Base-by-base conservation (phyloP, 2,329 filamentous ascomycete genomes). In the Fusarium sp. region DNA sequence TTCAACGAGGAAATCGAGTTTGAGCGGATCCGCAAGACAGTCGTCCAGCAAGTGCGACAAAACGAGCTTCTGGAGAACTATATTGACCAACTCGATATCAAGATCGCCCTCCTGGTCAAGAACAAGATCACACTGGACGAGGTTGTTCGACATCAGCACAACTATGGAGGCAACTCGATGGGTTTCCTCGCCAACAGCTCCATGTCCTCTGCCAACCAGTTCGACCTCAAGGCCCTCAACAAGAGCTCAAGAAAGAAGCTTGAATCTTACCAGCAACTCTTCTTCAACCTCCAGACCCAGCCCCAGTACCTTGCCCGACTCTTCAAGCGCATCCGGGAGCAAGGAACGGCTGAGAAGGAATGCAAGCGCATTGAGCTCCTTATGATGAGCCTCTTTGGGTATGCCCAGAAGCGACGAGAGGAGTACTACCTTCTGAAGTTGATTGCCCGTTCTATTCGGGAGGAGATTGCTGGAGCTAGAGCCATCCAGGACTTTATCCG, bases 121-220 rank as follows among this genome's bases (percentile, higher is more conserved):
- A 99, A 99, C 89, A 99, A 99, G 84, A 99, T 99, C 80, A 98
- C 97, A 0, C 88, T 99, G 5, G 97, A 99, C 80, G 97, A 99
- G 84, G 97, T 99, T 32, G 94, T 99, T 65, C 95, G 95, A 78
- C 97, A 98, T 81, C 97, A 99, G 81, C 96, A 93, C 85, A 97
- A 98, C 82, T 98, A 97, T 79, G 97, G 97, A 66, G 95, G 96
- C 3, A 93, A 97, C 79, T 92, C 95, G 25, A 93, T 95, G 73
- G 94, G 91, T 69, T 89, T 98, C 34, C 87, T 99, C 58, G 94
- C 94, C 67, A 98, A 97, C 84, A 93, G 91, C n/a, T 92, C 95
- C 60, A 95, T 98, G 71, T 91, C 93, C 2, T 97, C 95, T 2
- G 92, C 93, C 70, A 97, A 98, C 82, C 95, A 97, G 9, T 98